Percentiles rank a stretch among this genome's conserved stretches.
phyloP scores from a whole-genome alignment of 2,329 filamentous ascomycete species.

The Fusarium sublunatum region DNA sequence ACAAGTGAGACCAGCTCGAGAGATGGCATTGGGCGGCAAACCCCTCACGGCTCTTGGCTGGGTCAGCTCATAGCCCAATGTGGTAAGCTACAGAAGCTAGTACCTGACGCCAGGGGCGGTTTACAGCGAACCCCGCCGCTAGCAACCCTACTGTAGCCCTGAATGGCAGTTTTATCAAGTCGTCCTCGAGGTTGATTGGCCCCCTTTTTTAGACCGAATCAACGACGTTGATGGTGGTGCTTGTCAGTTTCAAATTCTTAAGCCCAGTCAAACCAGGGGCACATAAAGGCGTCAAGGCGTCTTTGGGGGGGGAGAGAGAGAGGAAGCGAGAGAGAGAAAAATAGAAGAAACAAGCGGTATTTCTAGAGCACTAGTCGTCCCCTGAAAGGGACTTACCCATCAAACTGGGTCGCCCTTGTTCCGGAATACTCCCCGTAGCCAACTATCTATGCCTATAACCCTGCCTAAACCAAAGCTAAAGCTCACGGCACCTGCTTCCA shows the following conservation, averaged over 20 bases:
- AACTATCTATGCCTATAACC: background rate
- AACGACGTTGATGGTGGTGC: constrained; percentile 23
- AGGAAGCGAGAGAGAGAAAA: background rate
- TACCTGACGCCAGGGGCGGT: constrained; percentile 27
- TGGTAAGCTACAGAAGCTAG: constrained; percentile 15
- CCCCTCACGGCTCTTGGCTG: too few species aligned
- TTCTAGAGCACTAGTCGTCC: background rate
- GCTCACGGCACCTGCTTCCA: background rate
- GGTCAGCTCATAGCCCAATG: background rate
- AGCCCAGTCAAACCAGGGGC: constrained; percentile 9
- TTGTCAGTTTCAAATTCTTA: constrained; percentile 33
- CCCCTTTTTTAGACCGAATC: constrained; percentile 29
- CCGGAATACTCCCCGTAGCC: background rate
- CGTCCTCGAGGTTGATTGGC: constrained; percentile 27
- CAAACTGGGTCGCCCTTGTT: constrained; percentile 36
- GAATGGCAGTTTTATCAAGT: constrained; percentile 24
- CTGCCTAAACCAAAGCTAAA: background rate
- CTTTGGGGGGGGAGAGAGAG: background rate
- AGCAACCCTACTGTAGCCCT: constrained; percentile 24
- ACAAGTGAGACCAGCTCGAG: constrained; percentile 26
- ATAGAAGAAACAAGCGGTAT: background rate
- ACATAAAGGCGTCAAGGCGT: constrained; percentile 4
- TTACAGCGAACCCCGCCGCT: constrained; percentile 27
- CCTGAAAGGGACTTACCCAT: constrained; percentile 29
- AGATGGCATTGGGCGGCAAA: constrained; percentile 26